Conservation (phyloP, 441 rosid genomes). For the Melianthus villosus region DNA sequence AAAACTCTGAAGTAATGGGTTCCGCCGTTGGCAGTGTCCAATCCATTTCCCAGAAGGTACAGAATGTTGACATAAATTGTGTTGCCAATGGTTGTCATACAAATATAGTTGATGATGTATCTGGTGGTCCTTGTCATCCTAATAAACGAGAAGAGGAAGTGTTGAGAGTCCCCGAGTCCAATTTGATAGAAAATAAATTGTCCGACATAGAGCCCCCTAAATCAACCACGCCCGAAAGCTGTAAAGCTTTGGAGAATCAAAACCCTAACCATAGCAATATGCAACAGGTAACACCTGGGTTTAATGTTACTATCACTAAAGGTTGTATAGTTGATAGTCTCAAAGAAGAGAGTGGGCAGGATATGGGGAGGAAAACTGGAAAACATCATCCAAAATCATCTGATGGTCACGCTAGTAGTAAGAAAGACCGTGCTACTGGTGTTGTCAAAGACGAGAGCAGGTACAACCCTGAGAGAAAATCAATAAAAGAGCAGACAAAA, state of each 20-base stretch:
- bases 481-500: no score
- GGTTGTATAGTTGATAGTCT: constrained; percentile 25
- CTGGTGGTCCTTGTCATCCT: constrained; percentile 11
- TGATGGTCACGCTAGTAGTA: no score
- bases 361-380: constrained; percentile 19
- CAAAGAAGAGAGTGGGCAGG: constrained; percentile 24
- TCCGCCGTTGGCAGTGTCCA: constrained; percentile 16
- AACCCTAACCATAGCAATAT: constrained; percentile 18
- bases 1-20: constrained; percentile 18
- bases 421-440: no score
- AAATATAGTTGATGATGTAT: constrained; percentile 18
- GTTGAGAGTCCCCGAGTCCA: constrained; percentile 17
- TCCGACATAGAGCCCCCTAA: constrained; percentile 17
- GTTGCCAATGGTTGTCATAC: constrained; percentile 18
- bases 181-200: constrained; percentile 23
- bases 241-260: constrained; percentile 26
- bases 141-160: constrained; percentile 22
- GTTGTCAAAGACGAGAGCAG: no score
- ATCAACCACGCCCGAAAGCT: constrained; percentile 23
- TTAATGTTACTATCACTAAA: constrained; percentile 21
- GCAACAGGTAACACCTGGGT: constrained; percentile 19
- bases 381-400: constrained; percentile 37
- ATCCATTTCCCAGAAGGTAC: constrained; percentile 18
- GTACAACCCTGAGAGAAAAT: no score
- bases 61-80: constrained; percentile 19